Evolutionary conservation across 2,329 filamentous ascomycete species (phyloP), one percentile per base, ranked within the genome.

Genomic region (Fusarium transvaalense): DNA sequence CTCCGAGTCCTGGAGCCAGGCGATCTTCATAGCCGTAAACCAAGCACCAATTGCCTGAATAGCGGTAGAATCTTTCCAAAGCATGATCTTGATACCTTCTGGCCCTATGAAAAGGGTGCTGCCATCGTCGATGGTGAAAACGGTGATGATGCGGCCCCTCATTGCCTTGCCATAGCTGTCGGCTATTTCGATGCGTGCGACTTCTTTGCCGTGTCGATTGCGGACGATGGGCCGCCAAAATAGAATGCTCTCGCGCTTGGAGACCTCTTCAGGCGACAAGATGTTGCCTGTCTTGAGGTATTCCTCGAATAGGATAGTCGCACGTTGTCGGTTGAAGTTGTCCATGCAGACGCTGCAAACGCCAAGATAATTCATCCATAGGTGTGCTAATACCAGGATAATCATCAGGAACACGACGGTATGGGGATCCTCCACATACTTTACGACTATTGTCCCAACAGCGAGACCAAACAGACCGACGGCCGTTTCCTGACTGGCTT

Each of bases 401-500:
- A 94, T 79, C 80, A 97, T 88, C 59, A 90, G 84, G 46, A 82
- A 82, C 88, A 93, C 94, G 37, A 96, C 97, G 12, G 90, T 88
- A 15, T 83, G 78, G 57, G 89, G 88, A 48, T 90, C 88, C 52
- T 91, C 88, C 23, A 97, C 88, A 66, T 87, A 83, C 34, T 91
- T 91, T 19, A 98, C 92, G 15, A 97, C 89, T 3, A 97, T 63
- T 47, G 91, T 96, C 1, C 96, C 96, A 15, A 87, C 88, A 52
- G 97, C 84, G 87, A 98, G 94, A 3, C 96, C 96, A 34, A 97
- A 66, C 27, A 98, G 84, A 3, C 93, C 95, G 58, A 99, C 92
- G 21, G 97, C 89, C 0, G 95, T 98, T 80, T 98, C 96, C 81
- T 98, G 96, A 69, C 92, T 97, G 14, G 94, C 94, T 77, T 98